Evolutionary conservation across 1,139 yeast species (phyloP).

Genomic region (Saccharomyces hybrid): DNA sequence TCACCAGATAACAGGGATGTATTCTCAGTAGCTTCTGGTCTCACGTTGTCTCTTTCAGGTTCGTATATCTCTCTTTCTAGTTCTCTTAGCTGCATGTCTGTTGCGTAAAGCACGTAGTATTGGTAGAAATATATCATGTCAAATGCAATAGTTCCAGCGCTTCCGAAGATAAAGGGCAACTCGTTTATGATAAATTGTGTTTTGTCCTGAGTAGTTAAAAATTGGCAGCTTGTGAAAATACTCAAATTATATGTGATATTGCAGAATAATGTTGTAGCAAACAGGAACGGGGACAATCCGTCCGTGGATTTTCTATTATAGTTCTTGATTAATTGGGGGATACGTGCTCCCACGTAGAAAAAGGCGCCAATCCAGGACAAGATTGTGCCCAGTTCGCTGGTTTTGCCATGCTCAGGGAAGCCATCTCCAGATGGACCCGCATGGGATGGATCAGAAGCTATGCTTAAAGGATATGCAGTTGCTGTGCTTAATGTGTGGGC

Average conservation of each 20-base stretch:
- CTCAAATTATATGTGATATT: slow-evolving; percentile 76
- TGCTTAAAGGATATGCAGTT: not conserved
- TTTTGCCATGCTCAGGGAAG: slow-evolving; percentile 8
- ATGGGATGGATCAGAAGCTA: not conserved
- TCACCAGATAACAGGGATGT: slow-evolving; percentile 1
- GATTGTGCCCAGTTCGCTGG: slow-evolving; percentile 39
- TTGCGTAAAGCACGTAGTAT: slow-evolving; percentile 30
- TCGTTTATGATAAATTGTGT: slow-evolving; percentile 54
- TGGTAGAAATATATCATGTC: slow-evolving; percentile 74
- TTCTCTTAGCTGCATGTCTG: slow-evolving; percentile 25
- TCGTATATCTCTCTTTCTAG: slow-evolving; percentile 19
- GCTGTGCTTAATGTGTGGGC: slow-evolving; percentile 1
- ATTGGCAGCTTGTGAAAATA: slow-evolving; percentile 45
- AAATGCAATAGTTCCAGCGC: slow-evolving; percentile 77
- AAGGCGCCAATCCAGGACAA: slow-evolving; percentile 79
- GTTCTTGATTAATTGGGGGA: slow-evolving; percentile 80
- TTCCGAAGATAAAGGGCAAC: slow-evolving; percentile 76
- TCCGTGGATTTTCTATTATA: slow-evolving; percentile 69
- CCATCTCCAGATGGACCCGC: slow-evolving; percentile 3
- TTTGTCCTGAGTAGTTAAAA: slow-evolving; percentile 33
- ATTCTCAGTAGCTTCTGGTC: not conserved
- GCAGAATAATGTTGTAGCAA: slow-evolving; percentile 71
- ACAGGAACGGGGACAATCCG: slow-evolving; percentile 74
- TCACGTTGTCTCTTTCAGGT: not conserved
- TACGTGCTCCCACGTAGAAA: slow-evolving; percentile 68